Evolutionary conservation across 441 rosid species (phyloP).

Genomic region (Jatropha multifida): DNA sequence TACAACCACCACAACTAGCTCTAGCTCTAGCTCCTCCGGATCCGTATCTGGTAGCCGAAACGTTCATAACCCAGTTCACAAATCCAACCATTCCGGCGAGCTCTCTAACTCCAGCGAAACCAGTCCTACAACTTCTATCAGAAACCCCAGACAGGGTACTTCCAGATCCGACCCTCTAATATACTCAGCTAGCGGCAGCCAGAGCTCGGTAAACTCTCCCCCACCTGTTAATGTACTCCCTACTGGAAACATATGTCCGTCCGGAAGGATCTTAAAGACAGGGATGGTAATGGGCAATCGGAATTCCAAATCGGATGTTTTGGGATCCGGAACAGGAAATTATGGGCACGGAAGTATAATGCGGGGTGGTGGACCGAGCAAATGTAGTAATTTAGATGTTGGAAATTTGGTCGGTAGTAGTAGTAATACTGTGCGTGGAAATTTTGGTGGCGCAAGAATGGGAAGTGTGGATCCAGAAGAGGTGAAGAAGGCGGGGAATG

Average conservation of each 20-base stretch:
- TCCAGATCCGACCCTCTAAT: conserved; percentile 53
- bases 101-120: conserved; percentile 40
- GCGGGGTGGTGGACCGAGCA: conserved; percentile 44
- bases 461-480: conserved; percentile 59
- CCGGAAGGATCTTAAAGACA: conserved; percentile 69
- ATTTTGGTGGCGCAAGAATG: conserved; percentile 20
- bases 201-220: conserved; percentile 57
- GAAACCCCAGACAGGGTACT: conserved; percentile 37
- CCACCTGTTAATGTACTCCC: conserved; percentile 48
- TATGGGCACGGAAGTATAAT: conserved; percentile 95
- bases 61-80: conserved; percentile 31
- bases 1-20: conserved; percentile 52
- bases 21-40: conserved; percentile 79
- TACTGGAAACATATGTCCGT: conserved; percentile 83
- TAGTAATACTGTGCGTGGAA: conserved; percentile 26
- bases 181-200: conserved; percentile 40
- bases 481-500: conserved; percentile 73
- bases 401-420: conserved; percentile 21
- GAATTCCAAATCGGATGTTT: conserved; percentile 54
- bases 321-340: conserved; percentile 83
- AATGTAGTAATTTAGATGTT: conserved; percentile 22
- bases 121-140: conserved; percentile 35
- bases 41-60: conserved; percentile 51
- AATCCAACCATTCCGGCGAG: conserved; percentile 50
- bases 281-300: conserved; percentile 48